Percentiles rank a stretch among this genome's conserved stretches.
Conservation (phyloP, 2,329 filamentous ascomycete species). For the Fusarium oligoseptatum region DNA sequence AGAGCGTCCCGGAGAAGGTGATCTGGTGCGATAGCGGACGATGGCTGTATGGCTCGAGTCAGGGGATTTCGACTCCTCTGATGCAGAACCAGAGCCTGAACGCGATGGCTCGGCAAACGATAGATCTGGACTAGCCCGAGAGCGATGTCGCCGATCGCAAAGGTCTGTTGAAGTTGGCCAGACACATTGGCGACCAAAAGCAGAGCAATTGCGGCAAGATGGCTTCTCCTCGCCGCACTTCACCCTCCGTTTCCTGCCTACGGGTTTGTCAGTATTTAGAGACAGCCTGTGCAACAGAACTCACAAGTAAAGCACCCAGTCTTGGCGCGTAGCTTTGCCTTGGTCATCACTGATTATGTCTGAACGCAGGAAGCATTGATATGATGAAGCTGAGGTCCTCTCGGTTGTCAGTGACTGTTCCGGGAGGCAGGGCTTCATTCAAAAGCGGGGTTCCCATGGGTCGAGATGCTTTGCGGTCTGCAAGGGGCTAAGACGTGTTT, state of each 20-base stretch:
- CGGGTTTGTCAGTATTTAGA: neutral
- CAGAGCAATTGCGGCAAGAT: constrained; percentile 11
- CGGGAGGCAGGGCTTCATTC: neutral
- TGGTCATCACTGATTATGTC: neutral
- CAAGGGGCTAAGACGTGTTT: neutral
- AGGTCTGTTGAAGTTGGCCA: neutral
- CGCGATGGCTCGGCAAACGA: neutral
- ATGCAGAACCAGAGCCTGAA: neutral
- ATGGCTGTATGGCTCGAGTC: neutral
- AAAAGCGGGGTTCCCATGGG: neutral
- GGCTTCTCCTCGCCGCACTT: constrained; percentile 15
- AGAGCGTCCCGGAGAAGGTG: neutral
- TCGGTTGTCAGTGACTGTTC: neutral
- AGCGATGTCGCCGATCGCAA: neutral
- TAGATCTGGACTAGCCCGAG: neutral
- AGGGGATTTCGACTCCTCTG: neutral
- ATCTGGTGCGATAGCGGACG: neutral
- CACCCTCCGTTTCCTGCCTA: constrained; percentile 6
- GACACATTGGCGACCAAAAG: neutral
- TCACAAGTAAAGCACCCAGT: constrained; percentile 2
- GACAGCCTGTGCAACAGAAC: neutral
- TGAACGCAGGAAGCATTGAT: neutral
- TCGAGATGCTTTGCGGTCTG: neutral
- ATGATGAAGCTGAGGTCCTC: neutral
- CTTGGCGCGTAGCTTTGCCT: neutral